Evolutionary conservation across 208 protist species (phyloP).

Genomic region (Acanthamoeba lenticulata): DNA sequence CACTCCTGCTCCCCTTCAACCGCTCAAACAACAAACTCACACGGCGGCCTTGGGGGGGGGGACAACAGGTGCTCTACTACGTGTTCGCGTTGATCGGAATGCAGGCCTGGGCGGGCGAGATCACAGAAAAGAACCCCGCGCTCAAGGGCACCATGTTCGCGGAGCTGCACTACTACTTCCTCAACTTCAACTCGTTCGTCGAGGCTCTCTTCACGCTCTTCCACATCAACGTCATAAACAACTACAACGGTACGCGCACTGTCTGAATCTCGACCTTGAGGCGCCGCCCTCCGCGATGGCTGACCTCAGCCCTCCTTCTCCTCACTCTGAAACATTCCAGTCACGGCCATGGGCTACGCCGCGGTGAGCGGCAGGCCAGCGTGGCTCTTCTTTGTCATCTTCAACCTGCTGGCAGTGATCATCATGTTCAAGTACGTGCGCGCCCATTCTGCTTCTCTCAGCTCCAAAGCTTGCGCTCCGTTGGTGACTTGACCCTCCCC

Average conservation of each 20-base stretch:
- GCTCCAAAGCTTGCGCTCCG: no score
- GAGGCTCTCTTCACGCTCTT: background rate
- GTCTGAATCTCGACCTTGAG: background rate
- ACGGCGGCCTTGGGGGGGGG: no score
- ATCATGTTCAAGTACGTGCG: background rate
- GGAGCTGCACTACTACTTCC: background rate
- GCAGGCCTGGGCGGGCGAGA: slow-evolving; percentile 20
- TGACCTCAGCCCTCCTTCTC: background rate
- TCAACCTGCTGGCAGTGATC: background rate
- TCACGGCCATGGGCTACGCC: background rate
- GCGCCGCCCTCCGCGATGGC: background rate
- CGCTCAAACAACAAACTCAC: background rate
- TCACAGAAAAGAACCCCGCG: background rate
- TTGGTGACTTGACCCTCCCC: no score
- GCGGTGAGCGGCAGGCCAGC: background rate
- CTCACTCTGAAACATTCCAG: background rate
- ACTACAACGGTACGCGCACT: slow-evolving; percentile 2
- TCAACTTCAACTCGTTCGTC: slow-evolving; percentile 24
- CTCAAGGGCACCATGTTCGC: slow-evolving; percentile 37
- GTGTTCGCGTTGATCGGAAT: slow-evolving; percentile 21
- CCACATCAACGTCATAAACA: slow-evolving; percentile 8
- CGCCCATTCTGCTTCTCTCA: background rate
- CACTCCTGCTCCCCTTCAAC: background rate
- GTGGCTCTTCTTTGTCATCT: background rate
- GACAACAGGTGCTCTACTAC: slow-evolving; percentile 9